Base-by-base conservation (phyloP, 2,329 filamentous ascomycete genomes). In the Trichoderma asperellum region DNA sequence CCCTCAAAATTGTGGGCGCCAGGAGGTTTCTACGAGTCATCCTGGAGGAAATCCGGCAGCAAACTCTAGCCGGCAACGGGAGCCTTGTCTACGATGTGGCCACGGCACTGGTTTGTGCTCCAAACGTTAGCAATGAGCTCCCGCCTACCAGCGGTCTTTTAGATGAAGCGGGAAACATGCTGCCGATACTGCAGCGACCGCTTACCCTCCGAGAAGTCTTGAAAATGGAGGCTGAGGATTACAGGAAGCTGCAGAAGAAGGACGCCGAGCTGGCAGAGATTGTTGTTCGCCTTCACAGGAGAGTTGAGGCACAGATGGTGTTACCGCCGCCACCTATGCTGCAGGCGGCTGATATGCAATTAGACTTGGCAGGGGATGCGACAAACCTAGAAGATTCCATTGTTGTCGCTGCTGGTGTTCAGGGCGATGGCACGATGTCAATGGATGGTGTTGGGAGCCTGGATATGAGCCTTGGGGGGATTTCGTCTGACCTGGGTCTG, bases 71-170 rank as follows among this genome's bases (percentile, higher is more conserved):
- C 0, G 87, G 87, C 5, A 88, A 86, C 72, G 87, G 86, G 1
- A 84, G 86, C 68, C 81, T 89, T 5, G 88, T 87, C 0, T 87
- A 93, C 68, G 92, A 94, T 73, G 84, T 94, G 11, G 91, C 87
- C 2, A 87, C 87, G 2, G 87, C 90, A 0, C 81, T 94, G 8
- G 83, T 94, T 11, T 92, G 91, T 75, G 88, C 91, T 0, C 90
- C 91, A 0, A 85, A 89, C 73, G 82, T 82, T 1, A 83, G 80
- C 43, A 86, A 83, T 73, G 78, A 83, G 69, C 76, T 77, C 5
- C 79, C 79, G 5, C 76, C 78, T 0, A 70, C 75, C 8, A 73
- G 77, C 18, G 71, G 70, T 24, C 70, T 78, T 63, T 70, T 79
- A 27, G 81, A 81, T 70, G 76, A 78, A 6, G 74, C 79, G 57